Percentiles rank a stretch among this genome's conserved stretches.
These are phyloP conservation scores for Aaosphaeria pasadenensis DNA, from an alignment of 2,329 filamentous ascomycete species.

Conservation along the genomic window DNA sequence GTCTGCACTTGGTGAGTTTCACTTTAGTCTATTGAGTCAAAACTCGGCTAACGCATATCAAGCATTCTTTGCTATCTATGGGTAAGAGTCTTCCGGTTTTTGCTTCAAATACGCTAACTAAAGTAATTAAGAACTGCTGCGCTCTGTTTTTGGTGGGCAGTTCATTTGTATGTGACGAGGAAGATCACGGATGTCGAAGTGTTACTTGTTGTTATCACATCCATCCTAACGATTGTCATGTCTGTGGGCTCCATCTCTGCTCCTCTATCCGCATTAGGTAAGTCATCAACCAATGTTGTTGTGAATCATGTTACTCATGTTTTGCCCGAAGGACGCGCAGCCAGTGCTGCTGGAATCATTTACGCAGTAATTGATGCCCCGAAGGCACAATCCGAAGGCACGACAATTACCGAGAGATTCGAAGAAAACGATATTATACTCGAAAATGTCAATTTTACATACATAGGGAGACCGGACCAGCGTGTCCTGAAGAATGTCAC, in stretches of 20 bases:
- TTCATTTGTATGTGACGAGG: too few relatives aligned
- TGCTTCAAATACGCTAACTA: neutral
- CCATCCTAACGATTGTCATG: slow-evolving; percentile 9
- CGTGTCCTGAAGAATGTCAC: slow-evolving; percentile 79
- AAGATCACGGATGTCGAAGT: too few relatives aligned
- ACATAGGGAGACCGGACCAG: slow-evolving; percentile 85
- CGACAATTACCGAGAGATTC: neutral
- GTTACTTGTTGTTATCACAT: too few relatives aligned
- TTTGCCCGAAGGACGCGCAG: neutral
- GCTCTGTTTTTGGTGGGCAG: too few relatives aligned
- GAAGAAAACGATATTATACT: slow-evolving; percentile 58
- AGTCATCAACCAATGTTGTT: neutral
- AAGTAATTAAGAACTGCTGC: too few relatives aligned
- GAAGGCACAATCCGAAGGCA: slow-evolving; percentile 6
- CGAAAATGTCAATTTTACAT: slow-evolving; percentile 80
- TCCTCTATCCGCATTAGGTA: slow-evolving; percentile 12
- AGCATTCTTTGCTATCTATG: slow-evolving; percentile 24
- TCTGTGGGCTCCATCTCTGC: slow-evolving; percentile 12
- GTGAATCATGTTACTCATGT: slow-evolving; percentile 51
- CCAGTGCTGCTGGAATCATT: neutral
- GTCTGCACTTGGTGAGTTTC: slow-evolving; percentile 16
- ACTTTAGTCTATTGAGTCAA: neutral
- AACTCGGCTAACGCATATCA: neutral
- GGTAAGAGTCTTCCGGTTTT: slow-evolving; percentile 5
- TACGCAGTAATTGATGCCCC: neutral